A percentile compares a stretch with the other conserved stretches of the same genome.
These are phyloP conservation scores for Rhizopus delemar DNA, from an alignment of 371 early-diverging fungal genomes.

Conservation along the genomic window DNA sequence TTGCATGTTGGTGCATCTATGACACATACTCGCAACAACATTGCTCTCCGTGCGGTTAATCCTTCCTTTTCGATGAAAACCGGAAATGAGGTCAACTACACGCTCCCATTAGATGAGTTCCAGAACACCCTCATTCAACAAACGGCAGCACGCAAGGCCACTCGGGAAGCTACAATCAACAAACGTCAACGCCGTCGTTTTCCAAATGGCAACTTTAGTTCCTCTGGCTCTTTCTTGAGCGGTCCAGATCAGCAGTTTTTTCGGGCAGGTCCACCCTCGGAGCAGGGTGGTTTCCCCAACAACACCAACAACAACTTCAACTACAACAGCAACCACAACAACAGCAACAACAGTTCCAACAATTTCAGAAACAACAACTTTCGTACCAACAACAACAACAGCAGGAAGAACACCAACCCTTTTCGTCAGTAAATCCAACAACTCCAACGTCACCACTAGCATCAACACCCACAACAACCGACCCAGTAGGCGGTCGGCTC, in stretches of 20 bases:
- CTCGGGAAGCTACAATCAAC: background rate
- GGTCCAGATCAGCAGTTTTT: constrained; percentile 5
- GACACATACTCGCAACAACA: constrained; percentile 11
- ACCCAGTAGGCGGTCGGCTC: constrained; percentile 17
- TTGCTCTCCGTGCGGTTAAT: constrained; percentile 14
- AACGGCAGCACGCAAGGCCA: background rate
- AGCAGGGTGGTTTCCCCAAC: constrained; percentile 23
- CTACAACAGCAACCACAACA: constrained; percentile 12
- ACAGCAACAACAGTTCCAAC: no score
- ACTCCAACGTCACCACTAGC: no score
- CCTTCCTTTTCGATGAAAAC: constrained; percentile 1
- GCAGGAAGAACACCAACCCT: constrained; percentile 5
- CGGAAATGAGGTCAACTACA: background rate
- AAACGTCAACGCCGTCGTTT: background rate
- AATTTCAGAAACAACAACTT: no score
- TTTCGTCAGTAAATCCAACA: no score
- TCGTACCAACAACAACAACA: no score
- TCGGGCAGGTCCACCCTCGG: constrained; percentile 20
- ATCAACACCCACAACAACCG: no score
- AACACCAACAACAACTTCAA: constrained; percentile 3
- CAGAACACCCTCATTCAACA: background rate
- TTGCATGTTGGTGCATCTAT: constrained; percentile 9
- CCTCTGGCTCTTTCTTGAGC: background rate
- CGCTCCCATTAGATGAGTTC: background rate
- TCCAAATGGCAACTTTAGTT: no score